These are phyloP conservation scores for Fusarium tjaetaba DNA, from an alignment of 2,329 filamentous ascomycete genomes.

Conservation along the genomic window DNA sequence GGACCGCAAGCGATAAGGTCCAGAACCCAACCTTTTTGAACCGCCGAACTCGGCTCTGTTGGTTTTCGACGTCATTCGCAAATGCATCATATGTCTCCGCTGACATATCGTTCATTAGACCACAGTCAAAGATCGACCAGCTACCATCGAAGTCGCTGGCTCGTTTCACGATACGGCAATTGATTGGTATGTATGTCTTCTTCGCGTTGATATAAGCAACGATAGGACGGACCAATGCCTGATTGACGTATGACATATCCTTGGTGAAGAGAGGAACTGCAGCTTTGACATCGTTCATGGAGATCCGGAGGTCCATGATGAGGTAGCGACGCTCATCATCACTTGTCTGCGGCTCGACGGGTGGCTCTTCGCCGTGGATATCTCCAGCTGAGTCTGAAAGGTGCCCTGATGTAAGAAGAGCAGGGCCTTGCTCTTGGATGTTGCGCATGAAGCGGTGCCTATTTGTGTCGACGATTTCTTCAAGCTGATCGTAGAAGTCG, in stretches of 20 bases:
- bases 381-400: conserved; percentile 45
- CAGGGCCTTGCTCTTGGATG: conserved; percentile 45
- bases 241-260: conserved; percentile 94
- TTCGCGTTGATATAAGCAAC: conserved; percentile 98
- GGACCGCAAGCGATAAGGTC: conserved; percentile 91
- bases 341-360: conserved; percentile 10
- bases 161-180: conserved; percentile 92
- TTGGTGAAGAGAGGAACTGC: conserved; percentile 92
- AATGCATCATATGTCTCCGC: conserved; percentile 96
- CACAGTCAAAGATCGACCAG: conserved; percentile 94
- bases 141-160: conserved; percentile 91
- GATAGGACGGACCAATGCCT: conserved; percentile 92
- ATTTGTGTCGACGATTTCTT: conserved; percentile 88
- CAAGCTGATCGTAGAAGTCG: conserved; percentile 96
- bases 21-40: conserved; percentile 97
- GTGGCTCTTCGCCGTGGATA: conserved; percentile 7
- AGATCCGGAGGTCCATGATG: conserved; percentile 93
- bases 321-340: conserved; percentile 79
- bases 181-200: conserved; percentile 93
- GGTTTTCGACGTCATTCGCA: conserved; percentile 87
- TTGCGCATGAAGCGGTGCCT: conserved; percentile 70
- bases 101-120: conserved; percentile 91
- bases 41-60: conserved; percentile 83
- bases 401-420: conserved; percentile 47
- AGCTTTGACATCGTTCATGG: conserved; percentile 94